phyloP scores from a whole-genome alignment of 225 moss, liverwort and hornwort species.

The Straminergon stramineum region DNA sequence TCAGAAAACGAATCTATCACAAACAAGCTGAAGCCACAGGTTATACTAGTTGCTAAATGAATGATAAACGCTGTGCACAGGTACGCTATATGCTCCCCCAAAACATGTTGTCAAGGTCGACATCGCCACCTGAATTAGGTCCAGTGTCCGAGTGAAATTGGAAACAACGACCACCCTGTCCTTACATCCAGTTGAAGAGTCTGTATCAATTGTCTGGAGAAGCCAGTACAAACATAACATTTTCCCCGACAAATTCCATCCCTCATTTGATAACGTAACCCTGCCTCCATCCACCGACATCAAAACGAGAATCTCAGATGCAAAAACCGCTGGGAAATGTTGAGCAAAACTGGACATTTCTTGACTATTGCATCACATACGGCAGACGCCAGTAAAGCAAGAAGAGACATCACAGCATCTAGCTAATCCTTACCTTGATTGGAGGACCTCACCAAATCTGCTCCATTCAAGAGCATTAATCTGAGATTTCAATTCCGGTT shows the following conservation, averaged over 20 bases:
- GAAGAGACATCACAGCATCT: not conserved
- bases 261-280: constrained; percentile 16
- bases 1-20: not conserved
- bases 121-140: constrained; percentile 59
- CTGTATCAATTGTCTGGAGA: constrained; percentile 16
- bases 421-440: constrained; percentile 23
- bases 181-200: constrained; percentile 8
- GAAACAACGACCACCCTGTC: constrained; percentile 83
- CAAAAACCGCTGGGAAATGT: not conserved
- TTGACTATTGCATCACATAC: not conserved
- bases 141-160: constrained; percentile 78
- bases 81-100: not conserved
- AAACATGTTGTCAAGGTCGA: not conserved
- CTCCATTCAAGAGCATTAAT: not conserved
- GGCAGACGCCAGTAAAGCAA: not conserved
- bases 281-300: constrained; percentile 5
- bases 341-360: not conserved
- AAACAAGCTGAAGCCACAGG: not conserved
- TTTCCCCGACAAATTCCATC: constrained; percentile 69
- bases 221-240: constrained; percentile 42
- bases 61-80: not conserved
- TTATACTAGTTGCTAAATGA: not conserved
- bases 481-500: constrained; percentile 15
- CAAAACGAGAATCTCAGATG: not conserved
- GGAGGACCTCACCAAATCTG: constrained; percentile 3